Evolutionary conservation across 1,139 yeast genomes (phyloP).

Genomic region (Kurtzmaniella natalensis): DNA sequence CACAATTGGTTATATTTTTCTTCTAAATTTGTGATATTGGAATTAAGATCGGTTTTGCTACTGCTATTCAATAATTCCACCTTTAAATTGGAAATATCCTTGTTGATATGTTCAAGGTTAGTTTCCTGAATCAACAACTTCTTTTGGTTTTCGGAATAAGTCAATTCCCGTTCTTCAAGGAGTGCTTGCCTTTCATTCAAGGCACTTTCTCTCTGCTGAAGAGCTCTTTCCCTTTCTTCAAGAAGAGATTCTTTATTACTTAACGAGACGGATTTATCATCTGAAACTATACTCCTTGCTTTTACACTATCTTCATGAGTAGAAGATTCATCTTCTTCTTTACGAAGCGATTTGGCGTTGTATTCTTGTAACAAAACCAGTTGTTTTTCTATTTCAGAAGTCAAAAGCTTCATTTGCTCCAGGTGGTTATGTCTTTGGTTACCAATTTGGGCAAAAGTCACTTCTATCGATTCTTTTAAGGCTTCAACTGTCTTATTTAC

Average conservation of each 20-base stretch:
- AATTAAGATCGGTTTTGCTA: no score
- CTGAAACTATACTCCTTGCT: background rate
- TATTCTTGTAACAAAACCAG: background rate
- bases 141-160: background rate
- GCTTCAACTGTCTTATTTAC: background rate
- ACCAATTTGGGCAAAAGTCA: background rate
- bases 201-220: background rate
- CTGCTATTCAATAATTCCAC: background rate
- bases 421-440: slow-evolving; percentile 1
- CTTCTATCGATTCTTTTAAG: background rate
- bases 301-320: no score
- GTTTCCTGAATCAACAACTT: background rate
- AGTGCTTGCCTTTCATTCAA: background rate
- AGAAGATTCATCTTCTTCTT: background rate
- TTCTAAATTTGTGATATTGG: slow-evolving; percentile 10
- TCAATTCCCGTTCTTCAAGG: background rate
- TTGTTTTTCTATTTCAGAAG: background rate
- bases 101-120: background rate
- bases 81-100: background rate
- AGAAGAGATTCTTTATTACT: background rate
- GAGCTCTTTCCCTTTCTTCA: background rate
- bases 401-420: slow-evolving; percentile 1
- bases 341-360: no score
- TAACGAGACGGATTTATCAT: background rate
- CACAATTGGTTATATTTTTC: slow-evolving; percentile 20